Evolutionary conservation across 139 green algal species (phyloP).

Genomic region (Raphidocelis subcapitata): DNA sequence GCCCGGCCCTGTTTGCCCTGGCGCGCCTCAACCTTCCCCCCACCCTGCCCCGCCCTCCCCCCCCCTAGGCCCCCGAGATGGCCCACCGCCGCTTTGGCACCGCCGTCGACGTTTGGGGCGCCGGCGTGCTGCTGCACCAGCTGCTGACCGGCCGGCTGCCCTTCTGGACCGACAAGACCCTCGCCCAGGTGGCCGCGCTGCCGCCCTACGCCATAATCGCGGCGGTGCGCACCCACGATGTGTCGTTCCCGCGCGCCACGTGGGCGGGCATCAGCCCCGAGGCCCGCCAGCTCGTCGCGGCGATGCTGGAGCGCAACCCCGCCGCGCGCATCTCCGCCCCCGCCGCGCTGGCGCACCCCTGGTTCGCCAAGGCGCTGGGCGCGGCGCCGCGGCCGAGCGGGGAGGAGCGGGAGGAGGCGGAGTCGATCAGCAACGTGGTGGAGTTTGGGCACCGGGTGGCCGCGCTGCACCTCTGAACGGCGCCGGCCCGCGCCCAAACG

Average conservation of each 20-base stretch:
- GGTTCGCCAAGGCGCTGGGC: constrained; percentile 26
- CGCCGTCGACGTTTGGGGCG: constrained; percentile 67
- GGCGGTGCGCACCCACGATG: constrained; percentile 1
- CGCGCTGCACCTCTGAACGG: too few species aligned
- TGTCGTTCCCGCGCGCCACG: constrained; percentile 17
- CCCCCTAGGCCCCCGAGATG: constrained; percentile 74
- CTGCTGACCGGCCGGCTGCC: constrained; percentile 54
- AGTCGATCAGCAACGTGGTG: too few species aligned
- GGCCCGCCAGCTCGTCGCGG: constrained; percentile 33
- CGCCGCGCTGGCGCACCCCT: constrained; percentile 42
- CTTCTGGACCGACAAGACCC: constrained; percentile 42
- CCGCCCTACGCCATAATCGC: constrained; percentile 9
- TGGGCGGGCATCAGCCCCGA: constrained; percentile 51
- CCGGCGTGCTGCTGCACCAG: constrained; percentile 54
- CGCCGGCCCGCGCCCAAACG: too few species aligned
- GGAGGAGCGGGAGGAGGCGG: neutral
- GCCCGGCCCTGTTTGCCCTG: too few species aligned
- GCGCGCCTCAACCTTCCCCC: too few species aligned
- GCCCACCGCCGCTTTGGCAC: constrained; percentile 49
- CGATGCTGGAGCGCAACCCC: constrained; percentile 55
- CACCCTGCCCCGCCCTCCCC: too few species aligned
- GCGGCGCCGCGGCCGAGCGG: constrained; percentile 10
- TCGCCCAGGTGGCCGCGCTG: constrained; percentile 11
- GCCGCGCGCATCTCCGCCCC: constrained; percentile 41
- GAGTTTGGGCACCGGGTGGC: too few species aligned